Percentiles rank a stretch among this genome's conserved stretches.
Conservation (phyloP, 2,329 filamentous ascomycete species). For the Nemania sp. region DNA sequence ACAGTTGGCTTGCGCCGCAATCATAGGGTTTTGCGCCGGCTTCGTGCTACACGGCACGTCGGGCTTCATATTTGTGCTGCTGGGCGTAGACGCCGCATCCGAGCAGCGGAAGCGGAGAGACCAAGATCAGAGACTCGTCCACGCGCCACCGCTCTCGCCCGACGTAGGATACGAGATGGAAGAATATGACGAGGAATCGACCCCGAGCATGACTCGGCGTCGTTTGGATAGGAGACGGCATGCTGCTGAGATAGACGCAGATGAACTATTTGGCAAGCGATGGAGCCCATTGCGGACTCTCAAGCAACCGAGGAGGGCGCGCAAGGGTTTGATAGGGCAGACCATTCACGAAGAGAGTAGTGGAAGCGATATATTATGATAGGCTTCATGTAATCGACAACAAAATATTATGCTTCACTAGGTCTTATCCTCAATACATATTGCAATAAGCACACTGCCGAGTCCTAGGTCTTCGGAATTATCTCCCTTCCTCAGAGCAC, state of each 20-base stretch:
- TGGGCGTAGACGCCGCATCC: slow-evolving; percentile 34
- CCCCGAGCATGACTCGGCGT: slow-evolving; percentile 8
- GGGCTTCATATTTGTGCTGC: slow-evolving; percentile 36
- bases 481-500: neutral
- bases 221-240: neutral
- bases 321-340: slow-evolving; percentile 61
- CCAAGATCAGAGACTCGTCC: neutral
- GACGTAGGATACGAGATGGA: slow-evolving; percentile 20
- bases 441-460: neutral
- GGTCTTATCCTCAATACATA: slow-evolving; percentile 2
- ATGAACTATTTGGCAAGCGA: slow-evolving; percentile 33
- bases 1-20: slow-evolving; percentile 39
- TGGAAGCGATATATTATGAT: slow-evolving; percentile 51
- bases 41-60: slow-evolving; percentile 37
- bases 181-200: slow-evolving; percentile 21
- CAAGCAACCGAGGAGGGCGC: slow-evolving; percentile 46
- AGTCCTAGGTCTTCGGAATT: neutral
- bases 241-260: neutral
- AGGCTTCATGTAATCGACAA: slow-evolving; percentile 13
- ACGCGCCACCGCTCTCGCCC: neutral
- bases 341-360: slow-evolving; percentile 76
- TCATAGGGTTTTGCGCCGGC: slow-evolving; percentile 39
- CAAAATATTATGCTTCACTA: neutral
- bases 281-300: slow-evolving; percentile 35
- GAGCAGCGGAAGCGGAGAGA: slow-evolving; percentile 19